phyloP scores from a whole-genome alignment of 305 asterid genomes.

The Salvia sclarea region DNA sequence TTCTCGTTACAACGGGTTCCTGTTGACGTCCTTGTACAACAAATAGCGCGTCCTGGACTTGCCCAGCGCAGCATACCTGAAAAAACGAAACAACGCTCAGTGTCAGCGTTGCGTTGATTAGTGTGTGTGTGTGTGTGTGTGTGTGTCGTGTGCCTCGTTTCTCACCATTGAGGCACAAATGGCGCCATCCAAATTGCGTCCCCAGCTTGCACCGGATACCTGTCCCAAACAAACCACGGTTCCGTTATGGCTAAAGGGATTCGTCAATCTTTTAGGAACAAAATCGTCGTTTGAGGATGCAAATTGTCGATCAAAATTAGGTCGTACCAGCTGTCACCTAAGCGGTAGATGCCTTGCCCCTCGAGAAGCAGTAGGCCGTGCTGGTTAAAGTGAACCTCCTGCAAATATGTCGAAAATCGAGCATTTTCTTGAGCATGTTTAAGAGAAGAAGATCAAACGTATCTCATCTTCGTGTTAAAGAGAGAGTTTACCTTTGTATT shows the following conservation, averaged over 20 bases:
- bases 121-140: no score
- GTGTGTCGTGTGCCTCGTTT: no score
- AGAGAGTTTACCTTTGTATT: conserved; percentile 70
- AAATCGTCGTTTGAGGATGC: neutral
- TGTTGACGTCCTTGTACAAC: conserved; percentile 89
- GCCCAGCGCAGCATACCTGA: conserved; percentile 97
- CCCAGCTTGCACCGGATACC: conserved; percentile 95
- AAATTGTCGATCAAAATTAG: neutral
- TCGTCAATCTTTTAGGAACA: neutral
- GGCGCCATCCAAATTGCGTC: conserved; percentile 99
- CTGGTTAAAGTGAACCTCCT: conserved; percentile 98
- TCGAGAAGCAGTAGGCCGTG: conserved; percentile 92
- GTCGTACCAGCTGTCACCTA: conserved; percentile 88
- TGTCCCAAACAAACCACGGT: conserved; percentile 28
- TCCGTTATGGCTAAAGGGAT: no score
- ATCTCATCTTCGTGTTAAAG: neutral
- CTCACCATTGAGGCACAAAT: conserved; percentile 95
- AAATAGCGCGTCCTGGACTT: conserved; percentile 76
- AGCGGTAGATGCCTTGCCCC: conserved; percentile 94
- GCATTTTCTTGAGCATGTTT: neutral
- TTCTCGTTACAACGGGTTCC: conserved; percentile 55
- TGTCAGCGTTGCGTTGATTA: neutral
- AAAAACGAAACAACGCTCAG: conserved; percentile 13
- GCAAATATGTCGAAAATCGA: conserved; percentile 25
- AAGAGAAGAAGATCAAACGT: neutral